Conservation (phyloP, 306 rosid species). For the Acacia acuminata region DNA sequence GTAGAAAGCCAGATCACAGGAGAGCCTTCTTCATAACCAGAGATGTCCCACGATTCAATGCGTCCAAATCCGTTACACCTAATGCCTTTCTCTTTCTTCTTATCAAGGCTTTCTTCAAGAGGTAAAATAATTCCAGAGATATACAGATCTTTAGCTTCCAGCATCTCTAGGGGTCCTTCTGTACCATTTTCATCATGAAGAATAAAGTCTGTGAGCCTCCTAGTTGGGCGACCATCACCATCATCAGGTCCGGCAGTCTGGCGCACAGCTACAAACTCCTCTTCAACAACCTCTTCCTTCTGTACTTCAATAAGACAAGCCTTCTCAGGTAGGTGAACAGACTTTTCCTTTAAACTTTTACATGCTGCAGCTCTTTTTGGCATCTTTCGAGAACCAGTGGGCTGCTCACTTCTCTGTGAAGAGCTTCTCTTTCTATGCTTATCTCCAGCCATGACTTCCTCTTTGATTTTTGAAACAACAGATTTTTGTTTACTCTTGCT, state of each 20-base stretch:
- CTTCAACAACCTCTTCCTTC: constrained; percentile 62
- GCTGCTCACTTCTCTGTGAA: constrained; percentile 46
- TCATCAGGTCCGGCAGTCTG: constrained; percentile 61
- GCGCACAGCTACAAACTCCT: constrained; percentile 65
- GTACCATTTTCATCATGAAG: constrained; percentile 74
- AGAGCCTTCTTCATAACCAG: constrained; percentile 88
- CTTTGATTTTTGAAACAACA: constrained; percentile 28
- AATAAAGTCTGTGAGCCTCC: constrained; percentile 73
- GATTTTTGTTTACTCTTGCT: constrained; percentile 28
- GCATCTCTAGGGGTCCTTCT: constrained; percentile 73
- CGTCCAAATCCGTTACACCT: constrained; percentile 88
- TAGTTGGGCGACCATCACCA: constrained; percentile 60
- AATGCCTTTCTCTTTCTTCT: constrained; percentile 65
- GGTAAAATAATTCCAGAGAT: constrained; percentile 80
- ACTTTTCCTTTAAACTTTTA: constrained; percentile 64
- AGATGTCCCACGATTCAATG: constrained; percentile 85
- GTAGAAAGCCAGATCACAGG: constrained; percentile 92
- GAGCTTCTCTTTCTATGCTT: constrained; percentile 59
- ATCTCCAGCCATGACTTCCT: constrained; percentile 32
- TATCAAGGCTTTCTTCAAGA: constrained; percentile 52
- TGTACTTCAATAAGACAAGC: constrained; percentile 54
- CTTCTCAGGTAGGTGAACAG: constrained; percentile 51
- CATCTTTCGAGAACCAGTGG: constrained; percentile 61
- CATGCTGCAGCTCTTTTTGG: constrained; percentile 90
- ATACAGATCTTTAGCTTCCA: constrained; percentile 68